phyloP scores from a whole-genome alignment of 1,284 basidiomycete species.

The Agroathelia rolfsii region DNA sequence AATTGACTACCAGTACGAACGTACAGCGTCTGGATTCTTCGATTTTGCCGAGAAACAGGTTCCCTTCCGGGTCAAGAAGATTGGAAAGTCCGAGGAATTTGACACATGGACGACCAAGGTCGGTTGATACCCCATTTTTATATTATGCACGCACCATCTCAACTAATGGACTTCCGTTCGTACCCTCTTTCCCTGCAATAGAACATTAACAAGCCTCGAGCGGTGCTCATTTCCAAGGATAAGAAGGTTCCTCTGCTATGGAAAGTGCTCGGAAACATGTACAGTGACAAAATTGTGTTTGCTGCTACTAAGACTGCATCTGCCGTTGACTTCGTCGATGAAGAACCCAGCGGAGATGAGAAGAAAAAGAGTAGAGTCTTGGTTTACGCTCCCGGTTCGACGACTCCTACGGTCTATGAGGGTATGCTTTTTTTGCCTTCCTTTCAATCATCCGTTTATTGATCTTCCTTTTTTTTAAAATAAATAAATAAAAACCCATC shows the following conservation, averaged over 20 bases:
- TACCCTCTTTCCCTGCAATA: slow-evolving; percentile 15
- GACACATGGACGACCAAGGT: slow-evolving; percentile 56
- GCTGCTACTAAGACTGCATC: slow-evolving; percentile 51
- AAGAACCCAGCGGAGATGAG: slow-evolving; percentile 35
- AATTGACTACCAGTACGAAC: slow-evolving; percentile 64
- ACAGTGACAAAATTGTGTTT: slow-evolving; percentile 55
- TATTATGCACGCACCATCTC: background rate
- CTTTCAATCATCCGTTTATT: slow-evolving; percentile 3
- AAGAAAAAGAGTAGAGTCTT: slow-evolving; percentile 56
- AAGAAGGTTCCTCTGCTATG: slow-evolving; percentile 78
- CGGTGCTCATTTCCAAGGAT: slow-evolving; percentile 66
- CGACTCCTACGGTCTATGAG: slow-evolving; percentile 44
- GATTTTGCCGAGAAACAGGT: slow-evolving; percentile 72
- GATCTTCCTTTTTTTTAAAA: slow-evolving; percentile 2
- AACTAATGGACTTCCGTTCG: background rate
- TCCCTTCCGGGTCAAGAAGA: slow-evolving; percentile 56
- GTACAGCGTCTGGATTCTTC: slow-evolving; percentile 66
- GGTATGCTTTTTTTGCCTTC: slow-evolving; percentile 28
- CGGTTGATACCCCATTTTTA: slow-evolving; percentile 11
- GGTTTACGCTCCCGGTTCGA: slow-evolving; percentile 51
- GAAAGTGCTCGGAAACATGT: slow-evolving; percentile 76
- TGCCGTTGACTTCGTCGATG: slow-evolving; percentile 45
- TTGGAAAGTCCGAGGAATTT: slow-evolving; percentile 51
- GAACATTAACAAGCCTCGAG: slow-evolving; percentile 50
- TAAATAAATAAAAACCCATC: background rate